Percentiles rank a stretch among this genome's conserved stretches.
These are phyloP conservation scores for Penicillium soppii DNA, from an alignment of 495 filamentous ascomycete species.

Conservation along the genomic window DNA sequence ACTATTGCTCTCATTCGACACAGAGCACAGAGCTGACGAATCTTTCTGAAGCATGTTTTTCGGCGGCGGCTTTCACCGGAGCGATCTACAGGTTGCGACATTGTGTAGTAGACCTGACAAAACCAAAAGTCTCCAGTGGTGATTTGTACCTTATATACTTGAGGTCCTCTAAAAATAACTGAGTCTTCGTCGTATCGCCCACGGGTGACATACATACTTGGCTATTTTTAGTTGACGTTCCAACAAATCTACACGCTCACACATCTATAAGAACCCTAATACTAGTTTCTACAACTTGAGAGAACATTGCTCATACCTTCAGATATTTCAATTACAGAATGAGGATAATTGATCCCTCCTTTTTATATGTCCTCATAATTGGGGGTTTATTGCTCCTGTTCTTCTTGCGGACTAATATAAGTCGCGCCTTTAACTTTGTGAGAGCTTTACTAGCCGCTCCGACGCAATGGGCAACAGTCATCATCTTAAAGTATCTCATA, in stretches of 20 bases:
- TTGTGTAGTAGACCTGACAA: neutral
- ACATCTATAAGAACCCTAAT: neutral
- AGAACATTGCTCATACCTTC: no score
- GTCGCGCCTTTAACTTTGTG: neutral
- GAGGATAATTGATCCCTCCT: neutral
- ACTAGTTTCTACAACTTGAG: neutral
- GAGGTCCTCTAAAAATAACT: neutral
- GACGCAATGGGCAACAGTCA: neutral
- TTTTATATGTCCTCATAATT: neutral
- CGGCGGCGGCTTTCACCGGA: slow-evolving; percentile 9
- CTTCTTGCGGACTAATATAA: neutral
- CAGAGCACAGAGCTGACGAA: slow-evolving; percentile 10
- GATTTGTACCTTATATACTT: slow-evolving; percentile 1
- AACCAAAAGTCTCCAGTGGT: neutral
- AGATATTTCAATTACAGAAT: no score
- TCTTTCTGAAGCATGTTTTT: slow-evolving; percentile 13
- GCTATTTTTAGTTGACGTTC: slow-evolving; percentile 1
- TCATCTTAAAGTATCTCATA: neutral
- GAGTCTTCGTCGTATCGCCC: slow-evolving; percentile 1
- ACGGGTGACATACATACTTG: slow-evolving; percentile 3
- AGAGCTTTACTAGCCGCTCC: neutral
- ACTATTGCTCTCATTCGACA: slow-evolving; percentile 7
- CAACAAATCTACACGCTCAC: neutral
- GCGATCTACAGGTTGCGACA: neutral
- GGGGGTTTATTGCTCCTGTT: neutral